Base-by-base conservation (phyloP, 2,329 filamentous ascomycete genomes). In the Stagonosporopsis vannaccii region DNA sequence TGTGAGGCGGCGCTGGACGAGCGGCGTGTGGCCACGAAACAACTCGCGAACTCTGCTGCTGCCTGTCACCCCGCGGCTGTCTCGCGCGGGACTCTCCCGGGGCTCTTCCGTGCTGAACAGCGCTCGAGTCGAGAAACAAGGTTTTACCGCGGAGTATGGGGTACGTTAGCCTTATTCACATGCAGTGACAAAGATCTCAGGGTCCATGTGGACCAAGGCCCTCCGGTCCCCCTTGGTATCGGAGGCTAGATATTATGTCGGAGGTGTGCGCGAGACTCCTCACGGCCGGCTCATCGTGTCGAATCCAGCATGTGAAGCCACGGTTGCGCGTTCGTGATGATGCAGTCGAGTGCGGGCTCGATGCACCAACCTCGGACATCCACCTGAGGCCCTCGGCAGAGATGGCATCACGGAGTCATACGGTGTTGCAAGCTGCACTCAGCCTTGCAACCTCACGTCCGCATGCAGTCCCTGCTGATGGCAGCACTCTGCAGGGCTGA, bases 91-190 rank as follows among this genome's bases (percentile, higher is more conserved):
- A 35, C 43, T 45, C 25, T 56, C 65, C 60, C 58, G 44, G 33
- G 13, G 20, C 35, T 20, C 35, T 37, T 5, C 33, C 33, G 33
- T 52, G 48, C 43, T 44, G 39, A 17, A 49, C 25, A 22, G 13
- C 43, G 40, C 51, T 56, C 62, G 52, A 57, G 44, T 53, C 37
- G 51, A 60, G 20, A 32, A 41, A 42, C 22, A 42, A 37, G 36
- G 44, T 70, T 66, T 63, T 64, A 57, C 65, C 66, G 65, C 28
- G 56, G 56, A 68, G 65, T 62, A 69, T 73, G 72, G 72, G 72
- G 72, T 73, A 69, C 68, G 71, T 68, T 68, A 70, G 67, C 58
- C 59, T 42, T 52, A 47, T 62, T 69, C 66, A 68, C 66, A 67
- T 66, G 66, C 54, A 23, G 47, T 22, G 40, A 51, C 25, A 56